Evolutionary conservation across 1,139 yeast species (phyloP).

Genomic region (Kluyveromyces sp.): DNA sequence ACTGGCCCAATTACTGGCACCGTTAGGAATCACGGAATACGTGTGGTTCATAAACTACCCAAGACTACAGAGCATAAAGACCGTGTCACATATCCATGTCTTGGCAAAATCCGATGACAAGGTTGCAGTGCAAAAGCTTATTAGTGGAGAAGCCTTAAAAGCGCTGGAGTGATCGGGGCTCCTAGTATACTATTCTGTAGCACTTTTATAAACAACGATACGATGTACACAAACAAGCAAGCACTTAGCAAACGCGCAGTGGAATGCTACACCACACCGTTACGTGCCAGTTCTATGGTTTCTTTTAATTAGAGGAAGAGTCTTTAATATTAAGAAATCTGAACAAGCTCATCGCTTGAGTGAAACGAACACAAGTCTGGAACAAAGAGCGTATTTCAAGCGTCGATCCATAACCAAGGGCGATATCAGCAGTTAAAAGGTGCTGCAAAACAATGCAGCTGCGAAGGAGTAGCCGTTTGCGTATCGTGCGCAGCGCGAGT

Average conservation of each 20-base stretch:
- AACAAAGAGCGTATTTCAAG: background rate
- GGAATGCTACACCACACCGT: no score
- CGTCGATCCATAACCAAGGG: no score
- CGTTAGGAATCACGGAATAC: conserved; percentile 15
- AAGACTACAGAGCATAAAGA: conserved; percentile 50
- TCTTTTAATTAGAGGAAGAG: background rate
- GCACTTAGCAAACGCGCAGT: no score
- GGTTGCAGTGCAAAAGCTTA: background rate
- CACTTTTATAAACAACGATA: no score
- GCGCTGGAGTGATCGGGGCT: background rate
- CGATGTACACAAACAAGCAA: no score
- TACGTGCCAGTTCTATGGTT: no score
- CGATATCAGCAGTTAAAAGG: background rate
- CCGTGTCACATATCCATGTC: conserved; percentile 56
- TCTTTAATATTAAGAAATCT: background rate
- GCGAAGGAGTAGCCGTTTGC: conserved; percentile 8
- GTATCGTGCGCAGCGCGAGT: background rate
- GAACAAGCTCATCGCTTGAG: background rate
- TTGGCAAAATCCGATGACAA: conserved; percentile 32
- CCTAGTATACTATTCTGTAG: no score
- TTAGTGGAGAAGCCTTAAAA: background rate
- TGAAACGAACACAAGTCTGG: background rate
- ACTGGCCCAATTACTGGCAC: conserved; percentile 14
- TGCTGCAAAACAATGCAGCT: conserved; percentile 1
- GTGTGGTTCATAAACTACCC: conserved; percentile 62